Conservation (phyloP, 2,329 filamentous ascomycete genomes). For the Pseudogymnoascus sp. region DNA sequence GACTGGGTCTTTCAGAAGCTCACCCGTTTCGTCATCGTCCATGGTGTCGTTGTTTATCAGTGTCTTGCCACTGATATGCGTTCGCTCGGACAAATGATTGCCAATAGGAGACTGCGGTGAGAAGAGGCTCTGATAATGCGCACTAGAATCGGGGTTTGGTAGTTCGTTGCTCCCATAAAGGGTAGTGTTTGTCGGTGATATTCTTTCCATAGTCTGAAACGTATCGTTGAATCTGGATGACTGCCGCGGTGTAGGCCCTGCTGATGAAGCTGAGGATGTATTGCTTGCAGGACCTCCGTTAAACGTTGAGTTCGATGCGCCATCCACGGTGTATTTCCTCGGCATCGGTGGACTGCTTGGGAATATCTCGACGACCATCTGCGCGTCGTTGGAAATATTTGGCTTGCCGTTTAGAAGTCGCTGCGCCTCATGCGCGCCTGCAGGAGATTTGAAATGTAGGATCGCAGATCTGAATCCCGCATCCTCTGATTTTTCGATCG, state of each 20-base stretch:
- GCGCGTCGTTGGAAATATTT: slow-evolving; percentile 40
- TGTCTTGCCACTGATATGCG: slow-evolving; percentile 53
- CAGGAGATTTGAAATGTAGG: slow-evolving; percentile 42
- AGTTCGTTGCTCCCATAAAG: slow-evolving; percentile 49
- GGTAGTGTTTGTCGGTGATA: slow-evolving; percentile 47
- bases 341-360: slow-evolving; percentile 27
- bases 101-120: slow-evolving; percentile 66
- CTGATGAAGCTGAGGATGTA: slow-evolving; percentile 21
- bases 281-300: slow-evolving; percentile 29
- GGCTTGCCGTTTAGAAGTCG: slow-evolving; percentile 48
- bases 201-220: slow-evolving; percentile 40
- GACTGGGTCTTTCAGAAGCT: slow-evolving; percentile 63
- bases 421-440: slow-evolving; percentile 48
- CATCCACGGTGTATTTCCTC: slow-evolving; percentile 46
- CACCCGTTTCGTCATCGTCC: slow-evolving; percentile 62
- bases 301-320: slow-evolving; percentile 10
- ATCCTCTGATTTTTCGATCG: slow-evolving; percentile 41
- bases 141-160: slow-evolving; percentile 44
- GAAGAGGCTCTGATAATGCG: slow-evolving; percentile 55
- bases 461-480: slow-evolving; percentile 43
- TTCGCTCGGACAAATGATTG: slow-evolving; percentile 55
- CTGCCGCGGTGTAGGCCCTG: slow-evolving; percentile 2
- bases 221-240: slow-evolving; percentile 40
- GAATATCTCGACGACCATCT: slow-evolving; percentile 51
- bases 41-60: slow-evolving; percentile 62